Base-by-base conservation (phyloP, 75 land plant genomes). In the Gnetum montanum region DNA sequence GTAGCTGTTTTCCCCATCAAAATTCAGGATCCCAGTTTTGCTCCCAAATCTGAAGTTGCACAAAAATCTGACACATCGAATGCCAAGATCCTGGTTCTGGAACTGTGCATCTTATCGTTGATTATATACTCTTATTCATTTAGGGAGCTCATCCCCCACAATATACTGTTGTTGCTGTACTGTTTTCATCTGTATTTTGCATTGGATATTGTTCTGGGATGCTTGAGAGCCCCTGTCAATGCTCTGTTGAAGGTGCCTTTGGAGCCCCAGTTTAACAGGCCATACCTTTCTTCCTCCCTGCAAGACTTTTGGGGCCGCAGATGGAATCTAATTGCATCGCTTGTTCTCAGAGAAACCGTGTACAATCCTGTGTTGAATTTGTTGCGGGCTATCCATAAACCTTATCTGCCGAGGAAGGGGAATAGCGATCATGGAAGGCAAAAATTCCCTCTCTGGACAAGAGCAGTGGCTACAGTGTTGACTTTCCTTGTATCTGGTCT, bases 401-500 rank as follows among this genome's bases (percentile, higher is more conserved):
- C n/a, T n/a, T n/a, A n/a, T n/a, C n/a, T n/a, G n/a, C 16, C 6
- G 8, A 15, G 8, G 35, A 29, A 16, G 19, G 18, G 3, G 12
- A 31, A 51, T 6, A 4, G 2, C 2, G 2, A 13, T 40, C n/a
- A 40, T 40, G 43, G 10, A 40, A 40, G n/a, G 16, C n/a, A 27
- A 16, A 43, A 62, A 66, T 54, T n/a, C 20, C 34, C 41, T 19
- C 29, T 36, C 35, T 43, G 41, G 74, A 56, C 31, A 12, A 52
- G 68, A 43, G 67, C 46, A 11, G 28, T 45, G 10, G 70, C 66
- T 26, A 31, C 65, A 4, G 2, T 85, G 0, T 65, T 73, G 6
- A 46, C 74, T 5, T 89, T 85, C 31, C 6, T 67, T 12, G 86
- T 78, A 7, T 89, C 95, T 35, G 95, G 86, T 1, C 31, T 89